Percentiles rank a stretch among this genome's conserved stretches.
Evolutionary conservation across 139 green algal genomes (phyloP).

Genomic region (Ettlia oleoabundans): DNA sequence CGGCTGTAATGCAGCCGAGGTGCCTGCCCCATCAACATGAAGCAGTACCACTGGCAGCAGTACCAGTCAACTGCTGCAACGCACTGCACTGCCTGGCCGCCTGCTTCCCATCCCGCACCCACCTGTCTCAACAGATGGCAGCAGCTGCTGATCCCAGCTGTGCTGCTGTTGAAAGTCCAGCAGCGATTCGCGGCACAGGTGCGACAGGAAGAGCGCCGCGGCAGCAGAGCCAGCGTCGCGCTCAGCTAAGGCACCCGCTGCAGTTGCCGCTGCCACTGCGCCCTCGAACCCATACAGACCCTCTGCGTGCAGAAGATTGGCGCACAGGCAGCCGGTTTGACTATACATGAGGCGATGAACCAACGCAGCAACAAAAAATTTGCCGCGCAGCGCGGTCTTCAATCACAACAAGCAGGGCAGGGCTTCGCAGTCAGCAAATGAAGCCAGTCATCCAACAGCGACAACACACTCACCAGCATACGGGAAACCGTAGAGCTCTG

Average conservation of each 20-base stretch:
- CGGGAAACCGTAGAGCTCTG: no score
- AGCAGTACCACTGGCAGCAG: no score
- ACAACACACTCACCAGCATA: no score
- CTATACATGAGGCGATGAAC: not conserved
- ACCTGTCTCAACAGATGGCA: slow-evolving; percentile 17
- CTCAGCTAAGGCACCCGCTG: not conserved
- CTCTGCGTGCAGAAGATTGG: not conserved
- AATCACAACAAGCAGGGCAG: no score
- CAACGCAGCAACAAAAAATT: not conserved
- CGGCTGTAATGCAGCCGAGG: no score
- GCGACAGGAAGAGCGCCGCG: slow-evolving; percentile 2
- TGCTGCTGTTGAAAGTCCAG: not conserved
- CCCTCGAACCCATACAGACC: slow-evolving; percentile 16
- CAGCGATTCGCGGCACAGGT: slow-evolving; percentile 1
- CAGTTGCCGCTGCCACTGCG: not conserved
- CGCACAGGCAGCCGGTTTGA: not conserved
- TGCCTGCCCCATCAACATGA: no score
- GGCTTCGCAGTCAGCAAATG: no score
- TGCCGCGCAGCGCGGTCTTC: no score
- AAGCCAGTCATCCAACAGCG: no score
- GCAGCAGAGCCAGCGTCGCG: not conserved
- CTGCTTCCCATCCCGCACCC: no score
- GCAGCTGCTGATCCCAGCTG: not conserved
- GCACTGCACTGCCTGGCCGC: no score
- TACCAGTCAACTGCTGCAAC: no score